Conservation (phyloP, 176 grass and related monocot species). For the Guadua angustifolia region DNA sequence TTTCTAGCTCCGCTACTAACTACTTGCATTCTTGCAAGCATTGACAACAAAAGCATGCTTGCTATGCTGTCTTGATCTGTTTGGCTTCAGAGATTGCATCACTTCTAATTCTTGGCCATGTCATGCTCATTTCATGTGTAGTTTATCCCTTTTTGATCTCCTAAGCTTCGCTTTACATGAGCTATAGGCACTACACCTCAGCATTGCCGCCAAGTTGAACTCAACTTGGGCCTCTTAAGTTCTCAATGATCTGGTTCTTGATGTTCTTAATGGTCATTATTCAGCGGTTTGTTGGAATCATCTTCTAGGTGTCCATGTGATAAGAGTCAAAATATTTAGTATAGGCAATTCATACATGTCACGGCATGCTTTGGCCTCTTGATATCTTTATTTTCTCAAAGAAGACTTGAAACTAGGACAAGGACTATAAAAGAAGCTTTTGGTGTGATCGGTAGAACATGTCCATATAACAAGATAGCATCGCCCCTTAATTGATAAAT, state of each 20-base stretch:
- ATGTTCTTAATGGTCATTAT: background rate
- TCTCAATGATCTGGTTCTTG: background rate
- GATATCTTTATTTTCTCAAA: background rate
- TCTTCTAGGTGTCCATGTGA: background rate
- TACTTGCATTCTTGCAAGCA: background rate
- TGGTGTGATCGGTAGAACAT: background rate
- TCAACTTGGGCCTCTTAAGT: background rate
- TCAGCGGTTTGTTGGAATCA: background rate
- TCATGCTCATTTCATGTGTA: constrained; percentile 3
- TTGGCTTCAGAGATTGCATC: constrained; percentile 14
- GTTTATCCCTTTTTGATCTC: background rate
- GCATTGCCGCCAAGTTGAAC: background rate
- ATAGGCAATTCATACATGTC: background rate
- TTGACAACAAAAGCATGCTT: constrained; percentile 27
- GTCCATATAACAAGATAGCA: background rate
- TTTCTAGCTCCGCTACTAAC: background rate
- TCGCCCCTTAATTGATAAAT: background rate
- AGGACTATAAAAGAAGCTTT: background rate
- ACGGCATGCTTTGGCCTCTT: background rate
- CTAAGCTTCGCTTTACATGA: constrained; percentile 5
- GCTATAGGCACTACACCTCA: background rate
- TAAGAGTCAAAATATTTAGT: background rate
- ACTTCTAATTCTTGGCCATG: background rate
- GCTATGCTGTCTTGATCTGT: constrained; percentile 9
- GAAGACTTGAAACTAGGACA: background rate